phyloP scores from a whole-genome alignment of 176 grass and related monocot genomes.

The Eleusine indica region DNA sequence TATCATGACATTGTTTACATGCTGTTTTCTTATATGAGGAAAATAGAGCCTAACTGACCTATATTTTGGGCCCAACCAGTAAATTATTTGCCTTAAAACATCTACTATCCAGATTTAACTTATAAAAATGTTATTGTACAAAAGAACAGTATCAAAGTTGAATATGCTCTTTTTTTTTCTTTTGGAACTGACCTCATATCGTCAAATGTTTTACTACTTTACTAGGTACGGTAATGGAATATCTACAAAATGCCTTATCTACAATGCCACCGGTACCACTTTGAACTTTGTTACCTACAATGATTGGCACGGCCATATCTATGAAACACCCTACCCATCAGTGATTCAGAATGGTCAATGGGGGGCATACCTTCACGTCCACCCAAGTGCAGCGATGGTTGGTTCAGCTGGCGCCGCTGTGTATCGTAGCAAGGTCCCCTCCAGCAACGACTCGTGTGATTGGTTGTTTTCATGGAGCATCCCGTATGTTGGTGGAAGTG shows the following conservation, averaged over 20 bases:
- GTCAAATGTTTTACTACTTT: not conserved
- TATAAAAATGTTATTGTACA: no score
- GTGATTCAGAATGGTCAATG: constrained; percentile 32
- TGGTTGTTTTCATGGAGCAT: constrained; percentile 26
- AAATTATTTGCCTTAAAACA: no score
- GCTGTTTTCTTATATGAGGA: no score
- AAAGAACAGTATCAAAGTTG: no score
- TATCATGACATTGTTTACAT: no score
- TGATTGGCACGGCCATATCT: constrained; percentile 3
- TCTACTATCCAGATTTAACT: no score
- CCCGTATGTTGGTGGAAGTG: not conserved
- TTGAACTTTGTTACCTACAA: not conserved
- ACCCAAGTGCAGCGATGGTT: no score
- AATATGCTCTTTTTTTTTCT: no score
- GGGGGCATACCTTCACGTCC: constrained; percentile 16
- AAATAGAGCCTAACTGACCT: no score
- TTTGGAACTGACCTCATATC: no score
- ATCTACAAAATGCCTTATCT: constrained; percentile 27
- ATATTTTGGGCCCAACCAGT: no score
- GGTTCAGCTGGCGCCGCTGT: constrained; percentile 24
- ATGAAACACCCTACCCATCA: constrained; percentile 19
- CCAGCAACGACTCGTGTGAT: not conserved
- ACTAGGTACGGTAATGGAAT: constrained; percentile 17
- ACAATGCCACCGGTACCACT: constrained; percentile 19
- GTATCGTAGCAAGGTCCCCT: not conserved